Percentiles rank a stretch among this genome's conserved stretches.
Evolutionary conservation across 352 stramenopile genomes (phyloP).

Genomic region (Phytophthora cryptogea): DNA sequence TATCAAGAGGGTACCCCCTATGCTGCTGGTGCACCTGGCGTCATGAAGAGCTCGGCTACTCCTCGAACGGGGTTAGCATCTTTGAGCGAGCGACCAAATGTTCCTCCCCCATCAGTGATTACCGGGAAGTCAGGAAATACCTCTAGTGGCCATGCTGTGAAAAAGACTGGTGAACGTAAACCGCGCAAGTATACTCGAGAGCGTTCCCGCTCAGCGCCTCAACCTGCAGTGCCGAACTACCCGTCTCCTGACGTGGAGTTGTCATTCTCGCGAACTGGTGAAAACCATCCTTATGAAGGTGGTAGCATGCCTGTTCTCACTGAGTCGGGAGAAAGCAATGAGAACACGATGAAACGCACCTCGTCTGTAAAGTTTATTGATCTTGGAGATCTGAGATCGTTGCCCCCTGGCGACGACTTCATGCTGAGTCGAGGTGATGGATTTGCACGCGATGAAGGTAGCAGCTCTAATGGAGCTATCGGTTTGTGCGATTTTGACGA

Average conservation of each 20-base stretch:
- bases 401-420: slow-evolving; percentile 37
- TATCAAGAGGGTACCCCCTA: slow-evolving; percentile 62
- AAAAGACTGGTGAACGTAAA: slow-evolving; percentile 37
- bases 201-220: slow-evolving; percentile 62
- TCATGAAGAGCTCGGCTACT: slow-evolving; percentile 57
- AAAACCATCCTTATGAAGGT: slow-evolving; percentile 18
- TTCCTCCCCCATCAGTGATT: slow-evolving; percentile 20
- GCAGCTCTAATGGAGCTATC: slow-evolving; percentile 57
- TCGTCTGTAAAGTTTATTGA: slow-evolving; percentile 60
- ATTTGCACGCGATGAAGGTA: slow-evolving; percentile 50
- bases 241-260: slow-evolving; percentile 15
- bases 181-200: slow-evolving; percentile 44
- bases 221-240: slow-evolving; percentile 34
- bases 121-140: slow-evolving; percentile 20
- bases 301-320: slow-evolving; percentile 26
- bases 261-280: slow-evolving; percentile 19
- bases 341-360: slow-evolving; percentile 33
- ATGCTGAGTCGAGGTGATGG: slow-evolving; percentile 31
- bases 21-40: slow-evolving; percentile 35
- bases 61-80: slow-evolving; percentile 74
- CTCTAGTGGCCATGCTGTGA: slow-evolving; percentile 5
- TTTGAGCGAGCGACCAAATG: slow-evolving; percentile 59
- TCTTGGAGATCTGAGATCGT: slow-evolving; percentile 57
- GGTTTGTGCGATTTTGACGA: slow-evolving; percentile 82
- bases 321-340: slow-evolving; percentile 23